These are phyloP conservation scores for Phytophthora macrochlamydospora DNA, from an alignment of 352 stramenopile species.

Conservation along the genomic window DNA sequence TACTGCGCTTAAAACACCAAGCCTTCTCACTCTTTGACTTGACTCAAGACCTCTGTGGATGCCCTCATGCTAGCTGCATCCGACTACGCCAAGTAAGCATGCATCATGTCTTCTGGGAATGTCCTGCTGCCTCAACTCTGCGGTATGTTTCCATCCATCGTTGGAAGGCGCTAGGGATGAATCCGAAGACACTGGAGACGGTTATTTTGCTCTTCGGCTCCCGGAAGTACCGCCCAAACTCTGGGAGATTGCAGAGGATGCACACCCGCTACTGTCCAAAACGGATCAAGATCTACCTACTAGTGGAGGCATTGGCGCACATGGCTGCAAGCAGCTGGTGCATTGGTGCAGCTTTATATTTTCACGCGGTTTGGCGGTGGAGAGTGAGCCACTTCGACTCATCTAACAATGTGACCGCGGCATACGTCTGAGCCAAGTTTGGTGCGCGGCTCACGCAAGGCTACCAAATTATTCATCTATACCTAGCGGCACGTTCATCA, in stretches of 20 bases:
- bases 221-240: neutral
- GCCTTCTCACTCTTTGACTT: constrained; percentile 2
- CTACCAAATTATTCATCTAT: neutral
- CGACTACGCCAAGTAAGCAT: neutral
- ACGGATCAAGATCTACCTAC: neutral
- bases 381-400: too few species aligned
- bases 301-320: neutral
- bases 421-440: too few species aligned
- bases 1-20: neutral
- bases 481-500: too few species aligned
- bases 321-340: neutral
- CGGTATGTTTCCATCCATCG: neutral
- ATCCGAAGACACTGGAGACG: neutral
- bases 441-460: neutral
- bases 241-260: neutral
- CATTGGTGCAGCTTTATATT: neutral
- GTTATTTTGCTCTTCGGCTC: neutral
- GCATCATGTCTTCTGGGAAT: constrained; percentile 3
- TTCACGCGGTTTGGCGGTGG: neutral
- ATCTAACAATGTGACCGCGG: too few species aligned
- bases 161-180: neutral
- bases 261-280: neutral
- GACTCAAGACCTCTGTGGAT: neutral
- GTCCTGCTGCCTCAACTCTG: neutral
- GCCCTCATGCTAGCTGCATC: neutral